These are phyloP conservation scores for Basidiobolus meristosporus DNA, from an alignment of 371 early-diverging fungal species.

Conservation along the genomic window DNA sequence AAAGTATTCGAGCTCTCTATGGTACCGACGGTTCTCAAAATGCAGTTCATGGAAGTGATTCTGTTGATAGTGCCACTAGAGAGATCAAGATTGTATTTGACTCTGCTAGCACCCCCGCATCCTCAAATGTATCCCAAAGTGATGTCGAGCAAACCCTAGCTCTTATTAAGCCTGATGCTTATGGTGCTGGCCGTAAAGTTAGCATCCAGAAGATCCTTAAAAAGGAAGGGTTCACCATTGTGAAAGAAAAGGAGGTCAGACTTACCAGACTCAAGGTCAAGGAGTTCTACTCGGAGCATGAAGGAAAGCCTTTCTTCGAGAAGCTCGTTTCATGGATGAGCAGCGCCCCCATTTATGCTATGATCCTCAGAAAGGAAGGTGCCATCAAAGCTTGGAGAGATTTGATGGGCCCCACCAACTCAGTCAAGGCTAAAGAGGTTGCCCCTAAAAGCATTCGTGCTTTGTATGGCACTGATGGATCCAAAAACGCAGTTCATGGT, in stretches of 20 bases:
- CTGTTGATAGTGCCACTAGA: constrained; percentile 33
- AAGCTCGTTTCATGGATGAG: constrained; percentile 42
- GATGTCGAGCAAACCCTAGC: constrained; percentile 24
- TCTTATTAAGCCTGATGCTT: constrained; percentile 51
- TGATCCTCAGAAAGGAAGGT: constrained; percentile 40
- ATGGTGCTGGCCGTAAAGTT: constrained; percentile 25
- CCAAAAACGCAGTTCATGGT: constrained; percentile 51
- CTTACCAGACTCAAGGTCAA: constrained; percentile 40
- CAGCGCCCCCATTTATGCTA: constrained; percentile 32
- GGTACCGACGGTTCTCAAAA: constrained; percentile 47
- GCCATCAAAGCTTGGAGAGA: constrained; percentile 51
- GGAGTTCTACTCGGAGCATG: constrained; percentile 38
- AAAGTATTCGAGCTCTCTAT: constrained; percentile 30
- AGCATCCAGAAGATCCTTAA: constrained; percentile 11
- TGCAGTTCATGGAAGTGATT: no score
- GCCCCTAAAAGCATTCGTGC: constrained; percentile 34
- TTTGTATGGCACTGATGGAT: constrained; percentile 35
- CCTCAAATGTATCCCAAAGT: not conserved
- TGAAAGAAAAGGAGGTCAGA: constrained; percentile 15
- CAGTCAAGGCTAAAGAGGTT: constrained; percentile 32
- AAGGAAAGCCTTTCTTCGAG: constrained; percentile 37
- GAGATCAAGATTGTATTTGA: constrained; percentile 45
- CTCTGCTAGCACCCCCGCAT: not conserved
- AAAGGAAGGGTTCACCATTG: constrained; percentile 16
- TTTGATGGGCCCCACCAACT: constrained; percentile 59